Base-by-base conservation (phyloP, 2,329 filamentous ascomycete genomes). In the Alternaria postmessia region DNA sequence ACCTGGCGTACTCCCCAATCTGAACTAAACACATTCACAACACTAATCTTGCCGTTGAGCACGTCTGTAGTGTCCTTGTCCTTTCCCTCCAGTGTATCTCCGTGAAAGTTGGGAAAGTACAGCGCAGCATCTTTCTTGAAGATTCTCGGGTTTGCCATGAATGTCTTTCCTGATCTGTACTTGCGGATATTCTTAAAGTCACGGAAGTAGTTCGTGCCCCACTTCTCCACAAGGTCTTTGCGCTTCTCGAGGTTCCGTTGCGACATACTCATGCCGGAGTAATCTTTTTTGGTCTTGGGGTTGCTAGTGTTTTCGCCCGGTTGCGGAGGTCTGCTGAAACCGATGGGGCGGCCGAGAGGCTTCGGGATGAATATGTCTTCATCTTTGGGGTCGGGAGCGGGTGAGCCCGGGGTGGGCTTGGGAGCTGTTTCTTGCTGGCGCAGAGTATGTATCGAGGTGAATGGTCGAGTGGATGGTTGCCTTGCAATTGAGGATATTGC, bases 21-120 rank as follows among this genome's bases (percentile, higher is more conserved):
- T 71, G 89, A 91, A 75, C 89, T 93, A 78, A 94, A 96, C 52
- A 98, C 81, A 75, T 87, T 89, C 26, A 99, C 89, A 63, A 98
- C 83, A 8, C 89, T 91, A 18, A 95, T 85, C 74, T 88, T 91
- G 59, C 91, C 92, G 48, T 84, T 81, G 57, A 98, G 84, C 4
- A 90, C 78, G 0, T 89, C 85, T 7, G 94, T 97, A 2, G 94
- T 97, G 79, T 96, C 88, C 43, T 56, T 67, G 6, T 38, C 57
- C n/a, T 59, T 64, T 39, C 61, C 71, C 55, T 86, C 81, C 30
- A 97, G 84, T 2, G 93, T 97, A 68, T 87, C 84, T 46, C 95
- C 95, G 76, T 86, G 87, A 59, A 99, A 84, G 80, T 99, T 99
- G 46, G 95, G 95, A 81, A 99, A 97, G 83, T 91, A 98, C 65